Evolutionary conservation across 176 grass and related monocot species (phyloP), one percentile per base, ranked within the genome.

Genomic region (Cenchrus purpureus): DNA sequence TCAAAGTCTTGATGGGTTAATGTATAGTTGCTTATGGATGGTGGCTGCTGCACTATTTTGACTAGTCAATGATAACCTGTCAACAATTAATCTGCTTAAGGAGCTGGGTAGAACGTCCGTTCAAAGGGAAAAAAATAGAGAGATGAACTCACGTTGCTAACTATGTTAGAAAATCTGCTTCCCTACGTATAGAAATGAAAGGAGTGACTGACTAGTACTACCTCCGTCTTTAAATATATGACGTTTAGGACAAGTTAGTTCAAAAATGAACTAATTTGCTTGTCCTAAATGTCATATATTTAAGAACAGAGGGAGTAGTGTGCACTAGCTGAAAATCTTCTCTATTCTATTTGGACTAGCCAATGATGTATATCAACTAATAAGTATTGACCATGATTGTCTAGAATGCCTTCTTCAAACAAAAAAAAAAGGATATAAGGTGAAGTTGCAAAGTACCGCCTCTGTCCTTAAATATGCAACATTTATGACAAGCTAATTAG

Each of bases 1-100:
- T 74, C 67, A 10, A 89, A 34, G 7, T 85, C 43, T 75, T 44
- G 58, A 68, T 32, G 32, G 37, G 10, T 76, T 34, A 59, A n/a
- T 22, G 28, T 25, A 12, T 37, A 52, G 28, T 48, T 65, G 20
- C 22, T 25, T 3, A 43, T 22, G n/a, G 10, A 74, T 17, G 45
- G 34, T 34, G 31, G 3, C 29, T 32, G 4, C 67, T 43, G 72
- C 40, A 60, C 46, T 57, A 50, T 63, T 63, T 66, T 79, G 15
- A 17, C 16, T 48, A 56, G 15, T 68, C 44, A 69, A 15, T 10
- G 20, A 40, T 40, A 40, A 40, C 37, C 37, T 40, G 37, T 68
- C 49, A 65, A 70, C 14, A 49, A 37, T 17, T 54, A 77, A 12
- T 64, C 16, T 31, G 10, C 55, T 71, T 31, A 66, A 64, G 31